Conservation (phyloP, 176 grass and related monocot genomes). For the Dactylis glomerata region DNA sequence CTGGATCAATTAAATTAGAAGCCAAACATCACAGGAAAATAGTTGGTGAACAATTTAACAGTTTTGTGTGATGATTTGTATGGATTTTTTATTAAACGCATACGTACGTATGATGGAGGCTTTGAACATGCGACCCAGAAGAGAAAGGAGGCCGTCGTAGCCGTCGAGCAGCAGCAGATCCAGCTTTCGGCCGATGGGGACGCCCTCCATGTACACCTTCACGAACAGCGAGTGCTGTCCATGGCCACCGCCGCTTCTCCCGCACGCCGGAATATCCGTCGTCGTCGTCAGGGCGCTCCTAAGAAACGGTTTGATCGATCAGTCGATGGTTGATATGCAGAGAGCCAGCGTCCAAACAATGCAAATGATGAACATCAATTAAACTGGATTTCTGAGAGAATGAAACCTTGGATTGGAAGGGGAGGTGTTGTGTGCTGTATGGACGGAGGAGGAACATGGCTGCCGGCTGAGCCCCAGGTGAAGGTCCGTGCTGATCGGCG, state of each 20-base stretch:
- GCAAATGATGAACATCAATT: conserved; percentile 17
- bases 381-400: not conserved
- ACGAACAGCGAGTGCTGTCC: conserved; percentile 41
- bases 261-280: not conserved
- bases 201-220: conserved; percentile 82
- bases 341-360: not conserved
- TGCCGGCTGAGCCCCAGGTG: conserved; percentile 52
- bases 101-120: conserved; percentile 46
- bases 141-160: conserved; percentile 39
- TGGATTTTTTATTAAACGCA: too few species aligned
- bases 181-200: conserved; percentile 71
- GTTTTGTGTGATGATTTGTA: not conserved
- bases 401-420: conserved; percentile 28
- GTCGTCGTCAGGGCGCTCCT: conserved; percentile 45
- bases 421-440: not conserved
- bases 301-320: conserved; percentile 16
- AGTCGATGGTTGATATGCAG: not conserved
- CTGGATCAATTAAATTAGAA: conserved; percentile 22
- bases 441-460: conserved; percentile 22
- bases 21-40: not conserved
- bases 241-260: not conserved
- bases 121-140: conserved; percentile 58
- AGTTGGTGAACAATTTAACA: not conserved
- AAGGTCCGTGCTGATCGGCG: conserved; percentile 50
- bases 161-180: conserved; percentile 50